phyloP scores from a whole-genome alignment of 2,329 filamentous ascomycete genomes.

The Cercospora nicotianae region DNA sequence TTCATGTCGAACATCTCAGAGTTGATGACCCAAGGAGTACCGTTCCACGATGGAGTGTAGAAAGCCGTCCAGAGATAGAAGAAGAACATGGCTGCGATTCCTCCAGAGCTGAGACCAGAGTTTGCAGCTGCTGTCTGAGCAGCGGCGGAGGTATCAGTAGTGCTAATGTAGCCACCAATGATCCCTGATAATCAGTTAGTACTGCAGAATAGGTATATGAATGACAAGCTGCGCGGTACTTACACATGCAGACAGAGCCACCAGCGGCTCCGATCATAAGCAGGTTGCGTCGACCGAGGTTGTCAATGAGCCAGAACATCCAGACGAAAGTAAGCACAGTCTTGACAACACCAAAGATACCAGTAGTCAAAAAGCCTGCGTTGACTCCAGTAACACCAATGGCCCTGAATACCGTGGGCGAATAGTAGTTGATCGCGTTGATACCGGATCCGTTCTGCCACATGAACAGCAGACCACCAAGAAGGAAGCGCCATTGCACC shows the following conservation, averaged over 20 bases:
- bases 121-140: constrained; percentile 38
- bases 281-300: constrained; percentile 61
- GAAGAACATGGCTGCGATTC: constrained; percentile 66
- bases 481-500: constrained; percentile 69
- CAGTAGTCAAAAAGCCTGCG: constrained; percentile 65
- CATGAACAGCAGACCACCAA: constrained; percentile 72
- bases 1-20: constrained; percentile 72
- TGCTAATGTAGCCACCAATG: constrained; percentile 59
- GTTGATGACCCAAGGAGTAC: constrained; percentile 73
- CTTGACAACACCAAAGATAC: constrained; percentile 76
- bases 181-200: constrained; percentile 44
- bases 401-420: constrained; percentile 66
- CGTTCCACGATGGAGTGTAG: constrained; percentile 59
- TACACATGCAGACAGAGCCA: constrained; percentile 62
- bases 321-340: constrained; percentile 67
- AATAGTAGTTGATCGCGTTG: constrained; percentile 78
- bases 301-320: constrained; percentile 68
- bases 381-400: constrained; percentile 63
- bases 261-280: constrained; percentile 65
- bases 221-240: neutral
- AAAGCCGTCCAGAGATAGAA: constrained; percentile 69
- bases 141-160: constrained; percentile 44
- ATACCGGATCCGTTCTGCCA: constrained; percentile 78
- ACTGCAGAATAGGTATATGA: neutral
- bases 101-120: constrained; percentile 46